Percentiles rank a stretch among this genome's conserved stretches.
Evolutionary conservation across 768 basidiomycete genomes (phyloP).

Genomic region (Podaxis sp.): DNA sequence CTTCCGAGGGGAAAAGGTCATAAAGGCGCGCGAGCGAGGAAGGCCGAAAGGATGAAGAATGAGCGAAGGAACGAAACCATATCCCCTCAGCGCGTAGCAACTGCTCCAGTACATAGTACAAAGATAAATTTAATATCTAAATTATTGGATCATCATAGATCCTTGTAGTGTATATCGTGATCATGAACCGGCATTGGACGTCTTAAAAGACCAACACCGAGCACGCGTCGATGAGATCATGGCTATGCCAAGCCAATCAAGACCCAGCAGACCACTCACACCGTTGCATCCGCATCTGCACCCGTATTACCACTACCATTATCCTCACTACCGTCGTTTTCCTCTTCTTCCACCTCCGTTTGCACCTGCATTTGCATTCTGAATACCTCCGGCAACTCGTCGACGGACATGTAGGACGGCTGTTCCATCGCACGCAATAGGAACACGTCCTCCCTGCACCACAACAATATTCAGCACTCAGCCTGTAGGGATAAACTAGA

Average conservation of each 20-base stretch:
- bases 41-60: too few relatives aligned
- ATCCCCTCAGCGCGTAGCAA: background rate
- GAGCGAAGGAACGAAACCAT: too few relatives aligned
- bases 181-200: background rate
- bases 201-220: background rate
- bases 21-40: too few relatives aligned
- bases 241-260: background rate
- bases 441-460: constrained; percentile 10
- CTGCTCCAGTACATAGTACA: background rate
- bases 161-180: background rate
- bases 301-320: background rate
- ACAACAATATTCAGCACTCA: background rate
- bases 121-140: background rate
- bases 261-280: background rate
- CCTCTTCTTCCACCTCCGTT: background rate
- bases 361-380: background rate
- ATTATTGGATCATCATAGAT: background rate
- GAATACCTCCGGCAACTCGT: background rate
- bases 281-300: background rate
- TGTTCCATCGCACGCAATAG: constrained; percentile 13
- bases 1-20: too few relatives aligned
- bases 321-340: background rate
- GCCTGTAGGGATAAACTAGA: background rate
- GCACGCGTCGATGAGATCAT: background rate
- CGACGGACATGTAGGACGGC: background rate